Percentiles rank a stretch among this genome's conserved stretches.
These are phyloP conservation scores for Candida manassasensis DNA, from an alignment of 805 yeast genomes.

Conservation along the genomic window DNA sequence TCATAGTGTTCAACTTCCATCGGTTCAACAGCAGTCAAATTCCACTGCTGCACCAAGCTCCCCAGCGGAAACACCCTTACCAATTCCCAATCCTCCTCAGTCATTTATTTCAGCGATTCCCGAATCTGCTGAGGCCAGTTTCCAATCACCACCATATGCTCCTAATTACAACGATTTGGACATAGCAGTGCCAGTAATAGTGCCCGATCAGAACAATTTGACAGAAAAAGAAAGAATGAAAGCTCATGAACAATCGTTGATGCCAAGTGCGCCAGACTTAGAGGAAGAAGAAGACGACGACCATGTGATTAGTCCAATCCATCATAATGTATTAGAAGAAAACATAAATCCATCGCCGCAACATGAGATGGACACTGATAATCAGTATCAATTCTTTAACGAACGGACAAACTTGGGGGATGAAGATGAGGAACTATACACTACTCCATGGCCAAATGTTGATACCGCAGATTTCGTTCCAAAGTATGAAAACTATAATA, in stretches of 20 bases:
- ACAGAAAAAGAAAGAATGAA: conserved; percentile 57
- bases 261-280: conserved; percentile 52
- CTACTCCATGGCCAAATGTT: conserved; percentile 4
- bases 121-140: conserved; percentile 14
- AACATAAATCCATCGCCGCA: conserved; percentile 1
- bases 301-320: conserved; percentile 19
- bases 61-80: conserved; percentile 1
- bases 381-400: conserved; percentile 6
- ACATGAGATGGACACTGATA: conserved; percentile 3
- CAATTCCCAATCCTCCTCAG: conserved; percentile 1
- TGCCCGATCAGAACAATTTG: conserved; percentile 14
- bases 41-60: conserved; percentile 6
- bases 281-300: conserved; percentile 16
- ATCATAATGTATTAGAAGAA: conserved; percentile 7
- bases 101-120: conserved; percentile 11
- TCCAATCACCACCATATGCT: conserved; percentile 29
- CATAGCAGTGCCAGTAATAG: background rate
- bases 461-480: conserved; percentile 31
- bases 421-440: conserved; percentile 3
- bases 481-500: conserved; percentile 23
- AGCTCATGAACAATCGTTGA: conserved; percentile 50
- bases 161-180: conserved; percentile 6
- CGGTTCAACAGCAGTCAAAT: background rate
- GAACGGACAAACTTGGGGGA: background rate
- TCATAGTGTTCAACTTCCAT: background rate